Conservation (phyloP, 441 rosid genomes). For the Erodium texanum region DNA sequence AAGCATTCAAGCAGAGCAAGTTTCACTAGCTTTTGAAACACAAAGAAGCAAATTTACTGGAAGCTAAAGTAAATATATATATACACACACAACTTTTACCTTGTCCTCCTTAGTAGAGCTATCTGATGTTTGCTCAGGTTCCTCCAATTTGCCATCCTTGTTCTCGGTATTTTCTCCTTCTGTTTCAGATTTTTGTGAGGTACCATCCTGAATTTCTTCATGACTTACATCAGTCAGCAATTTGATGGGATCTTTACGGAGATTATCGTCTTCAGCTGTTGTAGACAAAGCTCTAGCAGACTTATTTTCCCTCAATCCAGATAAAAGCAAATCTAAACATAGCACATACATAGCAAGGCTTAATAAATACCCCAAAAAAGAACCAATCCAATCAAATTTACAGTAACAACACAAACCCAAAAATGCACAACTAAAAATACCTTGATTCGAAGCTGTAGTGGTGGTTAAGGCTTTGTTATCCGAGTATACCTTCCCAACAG, state of each 20-base stretch:
- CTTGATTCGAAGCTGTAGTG: not conserved
- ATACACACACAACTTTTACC: not conserved
- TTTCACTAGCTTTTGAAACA: not conserved
- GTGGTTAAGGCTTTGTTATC: slow-evolving; percentile 21
- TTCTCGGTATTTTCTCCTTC: not conserved
- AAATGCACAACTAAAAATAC: not conserved
- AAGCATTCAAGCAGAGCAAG: not conserved
- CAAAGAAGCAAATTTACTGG: no score
- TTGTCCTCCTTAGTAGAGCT: not conserved
- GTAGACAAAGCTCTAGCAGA: slow-evolving; percentile 59
- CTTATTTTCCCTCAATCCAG: slow-evolving; percentile 42
- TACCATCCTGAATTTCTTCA: slow-evolving; percentile 9
- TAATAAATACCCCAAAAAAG: not conserved
- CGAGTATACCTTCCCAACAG: slow-evolving; percentile 43
- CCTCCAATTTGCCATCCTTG: not conserved
- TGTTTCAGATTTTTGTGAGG: not conserved
- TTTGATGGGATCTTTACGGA: slow-evolving; percentile 35
- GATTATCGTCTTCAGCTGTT: slow-evolving; percentile 25
- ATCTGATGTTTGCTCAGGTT: not conserved
- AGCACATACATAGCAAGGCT: slow-evolving; percentile 1
- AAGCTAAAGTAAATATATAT: no score
- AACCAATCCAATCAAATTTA: not conserved
- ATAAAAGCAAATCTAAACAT: slow-evolving; percentile 19
- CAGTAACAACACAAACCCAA: not conserved
- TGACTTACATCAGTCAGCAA: slow-evolving; percentile 29